A percentile compares a stretch with the other conserved stretches of the same genome.
phyloP scores from a whole-genome alignment of 208 protist genomes.

The Trypanosoma cruzi region DNA sequence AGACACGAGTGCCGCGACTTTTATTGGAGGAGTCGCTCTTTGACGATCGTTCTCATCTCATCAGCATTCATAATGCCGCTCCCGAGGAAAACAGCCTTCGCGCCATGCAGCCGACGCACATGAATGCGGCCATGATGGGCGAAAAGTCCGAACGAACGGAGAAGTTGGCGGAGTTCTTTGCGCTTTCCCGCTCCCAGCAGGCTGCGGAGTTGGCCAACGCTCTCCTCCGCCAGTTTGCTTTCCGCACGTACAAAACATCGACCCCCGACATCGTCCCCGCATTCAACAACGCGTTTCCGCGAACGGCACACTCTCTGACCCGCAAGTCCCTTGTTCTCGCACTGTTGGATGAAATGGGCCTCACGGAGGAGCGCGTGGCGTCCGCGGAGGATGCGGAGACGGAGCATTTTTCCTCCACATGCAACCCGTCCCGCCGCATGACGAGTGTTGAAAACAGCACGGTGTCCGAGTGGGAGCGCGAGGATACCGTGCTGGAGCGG shows the following conservation, averaged over 20 bases:
- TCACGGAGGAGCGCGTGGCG: neutral
- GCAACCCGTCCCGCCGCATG: neutral
- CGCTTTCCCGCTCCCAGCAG: neutral
- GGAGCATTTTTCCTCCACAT: neutral
- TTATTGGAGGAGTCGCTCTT: conserved; percentile 15
- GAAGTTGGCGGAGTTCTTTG: conserved; percentile 8
- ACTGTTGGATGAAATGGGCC: conserved; percentile 25
- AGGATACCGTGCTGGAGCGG: conserved; percentile 19
- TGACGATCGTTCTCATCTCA: neutral
- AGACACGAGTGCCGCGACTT: neutral
- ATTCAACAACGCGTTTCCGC: conserved; percentile 26
- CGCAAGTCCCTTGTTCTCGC: conserved; percentile 12
- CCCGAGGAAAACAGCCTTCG: neutral
- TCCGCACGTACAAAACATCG: conserved; percentile 15
- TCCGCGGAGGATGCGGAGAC: neutral
- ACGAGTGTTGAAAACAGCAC: neutral
- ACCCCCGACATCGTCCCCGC: conserved; percentile 11
- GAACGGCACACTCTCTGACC: conserved; percentile 7
- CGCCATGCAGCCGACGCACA: neutral
- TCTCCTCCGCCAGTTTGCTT: conserved; percentile 23
- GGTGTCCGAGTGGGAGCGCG: neutral
- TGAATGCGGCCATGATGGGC: neutral
- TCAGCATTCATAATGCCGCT: neutral
- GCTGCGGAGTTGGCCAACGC: conserved; percentile 26
- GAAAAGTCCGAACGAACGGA: conserved; percentile 1